These are phyloP conservation scores for Globisporangium paroecandrum DNA, from an alignment of 352 stramenopile genomes.

Conservation along the genomic window DNA sequence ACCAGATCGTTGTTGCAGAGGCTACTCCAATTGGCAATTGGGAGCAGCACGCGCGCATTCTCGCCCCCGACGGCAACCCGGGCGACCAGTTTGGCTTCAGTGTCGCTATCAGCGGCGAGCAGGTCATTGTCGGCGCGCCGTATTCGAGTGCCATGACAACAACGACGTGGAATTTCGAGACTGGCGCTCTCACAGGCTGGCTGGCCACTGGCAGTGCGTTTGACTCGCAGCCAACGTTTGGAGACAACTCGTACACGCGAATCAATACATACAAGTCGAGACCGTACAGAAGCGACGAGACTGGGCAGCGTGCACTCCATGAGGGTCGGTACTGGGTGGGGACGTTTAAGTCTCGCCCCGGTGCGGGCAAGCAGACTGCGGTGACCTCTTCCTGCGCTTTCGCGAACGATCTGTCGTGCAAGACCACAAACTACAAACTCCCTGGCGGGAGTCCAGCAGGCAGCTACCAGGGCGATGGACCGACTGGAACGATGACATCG, in stretches of 20 bases:
- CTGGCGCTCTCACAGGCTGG: conserved; percentile 93
- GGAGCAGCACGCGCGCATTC: conserved; percentile 54
- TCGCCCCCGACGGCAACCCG: conserved; percentile 63
- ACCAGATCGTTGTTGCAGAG: conserved; percentile 57
- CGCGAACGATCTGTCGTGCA: conserved; percentile 62
- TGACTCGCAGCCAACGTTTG: conserved; percentile 92
- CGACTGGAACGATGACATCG: conserved; percentile 91
- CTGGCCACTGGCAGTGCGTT: conserved; percentile 91
- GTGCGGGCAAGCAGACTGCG: conserved; percentile 54
- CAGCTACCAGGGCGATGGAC: conserved; percentile 85
- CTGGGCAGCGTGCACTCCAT: conserved; percentile 47
- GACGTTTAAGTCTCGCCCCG: conserved; percentile 90
- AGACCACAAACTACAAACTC: conserved; percentile 68
- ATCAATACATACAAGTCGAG: conserved; percentile 65
- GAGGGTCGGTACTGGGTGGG: conserved; percentile 94
- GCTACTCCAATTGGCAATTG: conserved; percentile 53
- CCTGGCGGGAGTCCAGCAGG: conserved; percentile 68
- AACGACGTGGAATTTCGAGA: conserved; percentile 98
- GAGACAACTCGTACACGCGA: conserved; percentile 90
- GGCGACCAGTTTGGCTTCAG: conserved; percentile 76
- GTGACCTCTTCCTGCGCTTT: conserved; percentile 57
- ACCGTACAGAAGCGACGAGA: conserved; percentile 25
- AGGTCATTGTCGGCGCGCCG: conserved; percentile 71
- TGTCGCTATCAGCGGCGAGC: conserved; percentile 73
- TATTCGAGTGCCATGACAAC: conserved; percentile 65